Evolutionary conservation across 495 filamentous ascomycete genomes (phyloP).

Genomic region (Penicillium antarcticum): DNA sequence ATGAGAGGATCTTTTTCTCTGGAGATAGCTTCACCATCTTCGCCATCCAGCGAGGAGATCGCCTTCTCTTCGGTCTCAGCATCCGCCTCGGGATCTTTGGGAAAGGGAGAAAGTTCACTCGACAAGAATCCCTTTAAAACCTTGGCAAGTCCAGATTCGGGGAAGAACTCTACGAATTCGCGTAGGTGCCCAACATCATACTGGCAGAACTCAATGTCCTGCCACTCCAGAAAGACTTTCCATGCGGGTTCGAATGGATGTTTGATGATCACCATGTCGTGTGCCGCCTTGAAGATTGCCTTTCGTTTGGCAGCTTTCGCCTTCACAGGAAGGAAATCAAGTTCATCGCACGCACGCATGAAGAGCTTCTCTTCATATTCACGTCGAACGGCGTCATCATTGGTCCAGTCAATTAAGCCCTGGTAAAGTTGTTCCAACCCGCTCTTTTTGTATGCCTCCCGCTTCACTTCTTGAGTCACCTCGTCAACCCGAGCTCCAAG

Average conservation of each 20-base stretch:
- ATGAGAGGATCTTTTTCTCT: constrained; percentile 61
- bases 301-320: constrained; percentile 65
- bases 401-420: constrained; percentile 82
- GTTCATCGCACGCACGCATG: constrained; percentile 71
- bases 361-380: constrained; percentile 88
- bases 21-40: constrained; percentile 18
- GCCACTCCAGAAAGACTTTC: constrained; percentile 87
- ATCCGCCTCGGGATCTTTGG: constrained; percentile 25
- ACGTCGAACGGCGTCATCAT: constrained; percentile 79
- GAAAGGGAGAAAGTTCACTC: constrained; percentile 84
- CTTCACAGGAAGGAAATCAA: constrained; percentile 61
- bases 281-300: constrained; percentile 69
- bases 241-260: constrained; percentile 89
- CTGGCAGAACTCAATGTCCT: constrained; percentile 68
- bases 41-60: neutral
- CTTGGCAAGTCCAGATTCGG: constrained; percentile 74
- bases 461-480: constrained; percentile 81
- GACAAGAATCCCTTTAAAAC: constrained; percentile 76
- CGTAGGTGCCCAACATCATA: constrained; percentile 72
- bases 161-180: constrained; percentile 81
- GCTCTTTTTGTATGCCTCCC: constrained; percentile 72
- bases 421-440: constrained; percentile 71
- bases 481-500: constrained; percentile 80
- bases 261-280: constrained; percentile 93
- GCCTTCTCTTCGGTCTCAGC: constrained; percentile 34